Evolutionary conservation across 495 filamentous ascomycete species (phyloP).

Genomic region (Aspergillus nanangensis): DNA sequence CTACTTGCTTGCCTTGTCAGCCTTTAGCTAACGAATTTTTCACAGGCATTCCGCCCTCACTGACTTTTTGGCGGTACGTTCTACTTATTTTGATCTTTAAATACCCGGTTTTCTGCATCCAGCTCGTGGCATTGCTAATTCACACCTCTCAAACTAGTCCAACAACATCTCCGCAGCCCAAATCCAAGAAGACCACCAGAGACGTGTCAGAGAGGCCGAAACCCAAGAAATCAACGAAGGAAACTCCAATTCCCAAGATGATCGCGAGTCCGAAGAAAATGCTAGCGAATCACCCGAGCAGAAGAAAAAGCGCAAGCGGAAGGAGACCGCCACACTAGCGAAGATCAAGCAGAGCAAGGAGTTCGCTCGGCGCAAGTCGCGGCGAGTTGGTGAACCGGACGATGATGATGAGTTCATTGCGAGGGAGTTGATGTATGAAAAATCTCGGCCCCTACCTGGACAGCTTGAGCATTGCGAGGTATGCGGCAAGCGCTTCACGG

Average conservation of each 20-base stretch:
- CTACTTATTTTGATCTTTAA: not conserved
- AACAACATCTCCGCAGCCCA: conserved; percentile 86
- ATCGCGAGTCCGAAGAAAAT: conserved; percentile 29
- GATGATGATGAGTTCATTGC: conserved; percentile 46
- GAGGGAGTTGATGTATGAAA: conserved; percentile 55
- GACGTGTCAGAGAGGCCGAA: conserved; percentile 39
- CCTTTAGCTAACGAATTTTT: too few relatives aligned
- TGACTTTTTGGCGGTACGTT: conserved; percentile 69
- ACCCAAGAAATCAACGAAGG: conserved; percentile 31
- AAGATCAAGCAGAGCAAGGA: conserved; percentile 77
- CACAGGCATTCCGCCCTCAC: conserved; percentile 75
- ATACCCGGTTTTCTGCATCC: not conserved
- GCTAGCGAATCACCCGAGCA: conserved; percentile 41
- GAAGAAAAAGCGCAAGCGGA: conserved; percentile 58
- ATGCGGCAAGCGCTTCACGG: conserved; percentile 87
- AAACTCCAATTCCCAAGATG: conserved; percentile 11
- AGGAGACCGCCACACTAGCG: conserved; percentile 57
- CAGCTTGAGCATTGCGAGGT: conserved; percentile 85
- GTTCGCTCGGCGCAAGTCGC: conserved; percentile 55
- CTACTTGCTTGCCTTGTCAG: too few relatives aligned
- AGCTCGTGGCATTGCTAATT: conserved; percentile 4
- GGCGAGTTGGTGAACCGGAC: conserved; percentile 41
- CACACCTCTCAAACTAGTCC: conserved; percentile 43
- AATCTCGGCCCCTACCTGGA: conserved; percentile 65
- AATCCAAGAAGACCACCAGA: conserved; percentile 63